Evolutionary conservation across 257 asterid genomes (phyloP).

Genomic region (Ehretia macrophylla): DNA sequence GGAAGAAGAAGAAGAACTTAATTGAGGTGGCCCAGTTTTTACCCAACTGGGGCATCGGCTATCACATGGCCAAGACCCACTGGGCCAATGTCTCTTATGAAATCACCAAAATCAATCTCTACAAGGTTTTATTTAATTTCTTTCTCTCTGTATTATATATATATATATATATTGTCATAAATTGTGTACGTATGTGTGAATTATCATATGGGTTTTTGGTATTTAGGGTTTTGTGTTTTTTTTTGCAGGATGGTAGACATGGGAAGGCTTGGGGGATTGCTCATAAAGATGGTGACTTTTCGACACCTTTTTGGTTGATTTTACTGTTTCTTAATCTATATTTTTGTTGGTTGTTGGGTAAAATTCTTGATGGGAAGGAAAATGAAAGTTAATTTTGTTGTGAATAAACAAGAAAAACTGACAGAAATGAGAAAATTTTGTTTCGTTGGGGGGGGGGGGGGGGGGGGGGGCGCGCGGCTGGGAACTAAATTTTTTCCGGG

Average conservation of each 20-base stretch:
- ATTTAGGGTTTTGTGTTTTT: constrained; percentile 10
- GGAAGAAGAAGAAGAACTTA: constrained; percentile 86
- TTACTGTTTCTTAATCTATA: background rate
- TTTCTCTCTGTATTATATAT: background rate
- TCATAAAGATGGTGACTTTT: constrained; percentile 58
- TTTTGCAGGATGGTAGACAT: constrained; percentile 85
- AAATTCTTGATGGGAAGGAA: background rate
- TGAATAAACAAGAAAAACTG: no score
- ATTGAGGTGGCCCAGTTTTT: constrained; percentile 93
- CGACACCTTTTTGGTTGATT: background rate
- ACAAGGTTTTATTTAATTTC: constrained; percentile 41
- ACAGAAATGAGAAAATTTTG: background rate
- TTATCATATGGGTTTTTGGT: background rate
- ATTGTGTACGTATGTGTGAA: background rate
- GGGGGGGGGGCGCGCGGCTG: no score
- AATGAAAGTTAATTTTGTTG: no score
- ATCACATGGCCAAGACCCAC: constrained; percentile 90
- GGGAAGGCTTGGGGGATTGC: constrained; percentile 99
- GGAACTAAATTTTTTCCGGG: background rate
- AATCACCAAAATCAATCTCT: constrained; percentile 91
- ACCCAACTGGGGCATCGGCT: constrained; percentile 93
- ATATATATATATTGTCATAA: background rate
- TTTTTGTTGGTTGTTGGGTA: background rate
- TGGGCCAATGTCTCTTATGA: constrained; percentile 75
- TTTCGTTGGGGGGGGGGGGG: background rate